These are phyloP conservation scores for Sordariomycetes sp. DNA, from an alignment of 2,329 filamentous ascomycete genomes.

Conservation along the genomic window DNA sequence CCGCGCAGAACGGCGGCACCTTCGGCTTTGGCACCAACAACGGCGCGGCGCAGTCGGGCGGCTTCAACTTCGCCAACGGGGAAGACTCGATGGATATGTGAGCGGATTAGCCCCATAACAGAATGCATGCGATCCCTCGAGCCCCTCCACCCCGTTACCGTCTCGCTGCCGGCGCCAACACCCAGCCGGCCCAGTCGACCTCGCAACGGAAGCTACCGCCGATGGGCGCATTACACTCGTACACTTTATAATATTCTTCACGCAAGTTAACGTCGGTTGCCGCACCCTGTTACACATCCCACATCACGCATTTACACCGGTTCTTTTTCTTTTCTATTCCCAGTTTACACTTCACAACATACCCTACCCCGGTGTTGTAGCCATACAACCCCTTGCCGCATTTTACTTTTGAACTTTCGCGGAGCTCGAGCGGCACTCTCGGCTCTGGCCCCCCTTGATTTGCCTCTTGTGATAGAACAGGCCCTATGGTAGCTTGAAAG, in stretches of 20 bases:
- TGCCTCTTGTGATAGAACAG: slow-evolving; percentile 17
- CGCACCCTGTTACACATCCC: slow-evolving; percentile 13
- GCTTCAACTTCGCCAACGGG: slow-evolving; percentile 85
- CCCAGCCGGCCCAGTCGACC: neutral
- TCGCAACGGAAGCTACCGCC: neutral
- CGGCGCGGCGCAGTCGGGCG: slow-evolving; percentile 47
- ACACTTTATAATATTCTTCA: neutral
- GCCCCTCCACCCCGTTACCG: neutral
- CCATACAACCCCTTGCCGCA: neutral
- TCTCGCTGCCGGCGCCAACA: neutral
- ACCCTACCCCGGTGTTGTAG: neutral
- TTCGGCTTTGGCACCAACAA: slow-evolving; percentile 63
- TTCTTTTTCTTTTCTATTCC: slow-evolving; percentile 6
- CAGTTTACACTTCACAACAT: slow-evolving; percentile 12
- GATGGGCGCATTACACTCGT: neutral
- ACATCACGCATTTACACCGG: neutral
- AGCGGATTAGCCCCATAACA: slow-evolving; percentile 9
- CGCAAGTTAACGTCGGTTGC: neutral
- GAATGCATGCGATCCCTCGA: slow-evolving; percentile 2
- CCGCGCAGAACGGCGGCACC: slow-evolving; percentile 56
- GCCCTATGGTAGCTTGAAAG: slow-evolving; percentile 52
- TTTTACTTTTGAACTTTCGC: neutral
- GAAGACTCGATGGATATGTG: slow-evolving; percentile 56
- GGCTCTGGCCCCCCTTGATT: slow-evolving; percentile 8
- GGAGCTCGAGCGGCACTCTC: neutral